phyloP scores from a whole-genome alignment of 768 basidiomycete species.

The Collybiopsis luxurians region DNA sequence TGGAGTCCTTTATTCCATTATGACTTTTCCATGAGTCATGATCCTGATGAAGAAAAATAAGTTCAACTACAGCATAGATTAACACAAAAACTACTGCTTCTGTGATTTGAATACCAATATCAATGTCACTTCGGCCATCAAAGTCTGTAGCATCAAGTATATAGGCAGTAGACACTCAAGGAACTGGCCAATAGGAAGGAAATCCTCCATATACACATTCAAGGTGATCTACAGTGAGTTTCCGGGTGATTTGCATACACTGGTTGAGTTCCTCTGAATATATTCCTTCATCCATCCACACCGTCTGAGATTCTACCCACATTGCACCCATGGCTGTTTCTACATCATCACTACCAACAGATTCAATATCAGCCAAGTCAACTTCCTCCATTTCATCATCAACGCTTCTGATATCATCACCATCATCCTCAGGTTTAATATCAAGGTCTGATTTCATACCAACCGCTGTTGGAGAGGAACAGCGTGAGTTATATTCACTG shows the following conservation, averaged over 20 bases:
- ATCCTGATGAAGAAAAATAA: neutral
- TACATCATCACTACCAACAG: neutral
- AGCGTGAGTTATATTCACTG: too few relatives aligned
- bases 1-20: neutral
- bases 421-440: too few relatives aligned
- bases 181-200: neutral
- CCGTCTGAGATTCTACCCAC: neutral
- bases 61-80: neutral
- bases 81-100: neutral
- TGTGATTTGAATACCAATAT: neutral
- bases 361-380: neutral
- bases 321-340: too few relatives aligned
- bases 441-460: neutral
- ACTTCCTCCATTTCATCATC: neutral
- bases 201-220: neutral
- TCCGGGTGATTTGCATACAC: neutral
- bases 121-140: neutral
- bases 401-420: neutral
- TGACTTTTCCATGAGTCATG: neutral
- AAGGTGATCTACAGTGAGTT: neutral
- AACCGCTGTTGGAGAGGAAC: neutral
- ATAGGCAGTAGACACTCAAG: neutral
- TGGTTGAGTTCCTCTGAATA: neutral
- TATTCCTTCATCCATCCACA: neutral
- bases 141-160: neutral